Evolutionary conservation across 257 asterid species (phyloP).

Genomic region (Rubia yunnanensis): DNA sequence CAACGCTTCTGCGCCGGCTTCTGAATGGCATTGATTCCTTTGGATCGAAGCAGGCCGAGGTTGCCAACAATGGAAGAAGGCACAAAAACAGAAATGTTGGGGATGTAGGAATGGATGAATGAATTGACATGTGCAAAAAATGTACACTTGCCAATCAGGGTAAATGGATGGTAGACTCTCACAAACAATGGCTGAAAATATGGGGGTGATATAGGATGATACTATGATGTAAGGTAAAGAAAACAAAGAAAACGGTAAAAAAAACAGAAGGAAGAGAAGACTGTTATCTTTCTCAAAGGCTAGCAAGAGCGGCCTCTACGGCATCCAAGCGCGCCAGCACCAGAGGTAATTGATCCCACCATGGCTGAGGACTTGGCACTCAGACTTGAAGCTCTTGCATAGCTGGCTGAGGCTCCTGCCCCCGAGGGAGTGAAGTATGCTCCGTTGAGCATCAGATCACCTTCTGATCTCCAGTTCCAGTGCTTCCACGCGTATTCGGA

Average conservation of each 20-base stretch:
- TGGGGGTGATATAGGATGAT: constrained; percentile 3
- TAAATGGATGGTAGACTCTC: constrained; percentile 20
- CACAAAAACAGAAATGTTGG: not conserved
- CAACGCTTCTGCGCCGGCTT: constrained; percentile 87
- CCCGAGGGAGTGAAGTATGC: constrained; percentile 92
- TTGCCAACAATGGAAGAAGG: constrained; percentile 41
- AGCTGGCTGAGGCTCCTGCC: constrained; percentile 88
- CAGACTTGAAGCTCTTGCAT: constrained; percentile 94
- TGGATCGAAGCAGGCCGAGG: constrained; percentile 74
- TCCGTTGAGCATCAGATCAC: constrained; percentile 85
- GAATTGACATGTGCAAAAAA: constrained; percentile 62
- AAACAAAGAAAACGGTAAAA: not conserved
- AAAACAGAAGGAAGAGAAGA: constrained; percentile 2
- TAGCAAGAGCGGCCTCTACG: constrained; percentile 67
- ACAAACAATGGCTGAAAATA: constrained; percentile 31
- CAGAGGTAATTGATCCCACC: constrained; percentile 62
- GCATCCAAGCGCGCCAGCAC: constrained; percentile 75
- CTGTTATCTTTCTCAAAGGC: constrained; percentile 22
- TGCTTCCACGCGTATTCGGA: constrained; percentile 53
- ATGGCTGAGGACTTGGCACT: constrained; percentile 91
- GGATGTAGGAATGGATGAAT: constrained; percentile 7
- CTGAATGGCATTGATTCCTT: constrained; percentile 26
- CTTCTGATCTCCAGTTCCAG: constrained; percentile 97
- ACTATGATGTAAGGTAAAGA: not conserved
- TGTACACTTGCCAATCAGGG: constrained; percentile 60